These are phyloP conservation scores for Fusarium irregulare DNA, from an alignment of 2,329 filamentous ascomycete species.

Conservation along the genomic window DNA sequence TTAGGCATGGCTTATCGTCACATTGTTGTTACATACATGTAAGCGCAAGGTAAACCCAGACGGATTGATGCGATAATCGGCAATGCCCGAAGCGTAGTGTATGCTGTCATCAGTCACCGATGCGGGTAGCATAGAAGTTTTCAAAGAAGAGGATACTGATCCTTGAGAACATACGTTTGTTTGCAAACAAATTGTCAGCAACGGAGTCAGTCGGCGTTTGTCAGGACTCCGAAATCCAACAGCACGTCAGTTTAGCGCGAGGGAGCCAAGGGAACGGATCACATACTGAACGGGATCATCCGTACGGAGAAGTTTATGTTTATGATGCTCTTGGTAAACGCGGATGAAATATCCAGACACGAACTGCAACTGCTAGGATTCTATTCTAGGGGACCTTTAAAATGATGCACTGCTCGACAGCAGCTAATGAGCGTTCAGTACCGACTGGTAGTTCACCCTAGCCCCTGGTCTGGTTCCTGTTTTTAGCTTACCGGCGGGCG, in stretches of 20 bases:
- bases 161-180: conserved; percentile 7
- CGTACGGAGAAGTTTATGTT: neutral
- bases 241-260: conserved; percentile 9
- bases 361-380: conserved; percentile 10
- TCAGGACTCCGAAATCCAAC: conserved; percentile 11
- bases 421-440: conserved; percentile 17
- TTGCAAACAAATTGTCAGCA: conserved; percentile 17
- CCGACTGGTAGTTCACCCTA: conserved; percentile 29
- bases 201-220: conserved; percentile 6
- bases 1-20: conserved; percentile 12
- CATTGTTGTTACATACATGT: conserved; percentile 19
- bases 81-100: conserved; percentile 1
- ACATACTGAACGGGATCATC: conserved; percentile 6
- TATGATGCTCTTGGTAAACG: conserved; percentile 6
- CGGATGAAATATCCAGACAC: conserved; percentile 22
- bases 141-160: neutral
- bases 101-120: conserved; percentile 23
- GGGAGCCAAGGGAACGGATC: conserved; percentile 24
- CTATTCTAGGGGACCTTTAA: conserved; percentile 31
- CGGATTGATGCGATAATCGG: conserved; percentile 17
- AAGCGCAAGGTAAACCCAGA: conserved; percentile 11
- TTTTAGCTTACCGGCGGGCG: conserved; percentile 37
- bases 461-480: conserved; percentile 35
- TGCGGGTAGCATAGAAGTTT: conserved; percentile 7
- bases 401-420: conserved; percentile 10